Base-by-base conservation (phyloP, 192 early-diverging fungal genomes). In the Tieghemiomyces parasiticus region DNA sequence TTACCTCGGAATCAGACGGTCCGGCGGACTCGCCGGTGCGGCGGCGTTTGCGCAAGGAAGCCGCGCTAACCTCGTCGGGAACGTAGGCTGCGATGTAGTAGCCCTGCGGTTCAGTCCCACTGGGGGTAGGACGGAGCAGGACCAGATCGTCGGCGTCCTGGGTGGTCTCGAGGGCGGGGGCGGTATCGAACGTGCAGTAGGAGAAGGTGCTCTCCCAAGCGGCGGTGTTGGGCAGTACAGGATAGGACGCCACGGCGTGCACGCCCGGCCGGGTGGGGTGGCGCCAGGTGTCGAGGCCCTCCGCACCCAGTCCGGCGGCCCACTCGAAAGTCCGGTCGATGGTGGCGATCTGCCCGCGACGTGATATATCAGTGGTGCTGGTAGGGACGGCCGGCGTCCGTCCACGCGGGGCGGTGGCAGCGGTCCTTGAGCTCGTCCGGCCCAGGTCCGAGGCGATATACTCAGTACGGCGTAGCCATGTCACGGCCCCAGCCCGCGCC, bases 381-480 rank as follows among this genome's bases (percentile, higher is more conserved):
- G 32, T 9, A 22, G 28, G 13, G 2, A 2, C 24, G n/a, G 4
- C 32, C 34, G 26, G n/a, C 33, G 35, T 24, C 20, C 13, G 35
- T 4, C 33, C 26, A 34, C 10, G n/a, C 34, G 26, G n/a, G 55
- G 35, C 19, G 20, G 22, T 20, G 33, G 55, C 26, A 1, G 50
- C 24, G 30, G 50, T 24, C 0, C 50, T 14, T 20, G 50, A 52
- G 13, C 1, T n/a, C n/a, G 55, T 25, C 3, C 55, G 55, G 22
- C 33, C 35, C 34, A 58, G 10, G n/a, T 58, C 55, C 19, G 55
- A 34, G 55, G 55, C 16, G 35, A 58, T 58, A 31, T 58, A 58
- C 26, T 58, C 55, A 34, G 55, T 58, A n/a, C 55, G 55, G n/a
- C 55, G 55, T 34, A 58, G 33, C 55, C 55, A 58, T 2, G 55